phyloP scores from a whole-genome alignment of 805 yeast genomes.

The Saccharomycopsis sp. region DNA sequence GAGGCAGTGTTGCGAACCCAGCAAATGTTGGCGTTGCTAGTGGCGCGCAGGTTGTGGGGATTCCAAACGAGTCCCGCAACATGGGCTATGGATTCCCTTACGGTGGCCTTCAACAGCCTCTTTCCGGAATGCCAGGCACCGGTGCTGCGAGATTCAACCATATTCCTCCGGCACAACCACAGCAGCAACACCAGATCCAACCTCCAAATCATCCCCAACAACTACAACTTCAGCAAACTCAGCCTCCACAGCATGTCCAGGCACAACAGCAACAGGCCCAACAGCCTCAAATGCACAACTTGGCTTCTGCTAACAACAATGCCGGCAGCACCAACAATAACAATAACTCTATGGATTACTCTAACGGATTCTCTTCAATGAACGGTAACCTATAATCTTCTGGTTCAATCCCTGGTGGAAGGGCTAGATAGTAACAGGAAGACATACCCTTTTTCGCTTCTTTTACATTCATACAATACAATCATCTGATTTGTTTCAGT shows the following conservation, averaged over 20 bases:
- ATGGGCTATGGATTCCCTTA: neutral
- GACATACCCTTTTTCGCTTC: neutral
- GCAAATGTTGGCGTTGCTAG: neutral
- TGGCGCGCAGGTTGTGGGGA: neutral
- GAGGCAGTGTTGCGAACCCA: too few relatives aligned
- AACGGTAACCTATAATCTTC: neutral
- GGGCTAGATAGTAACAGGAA: neutral
- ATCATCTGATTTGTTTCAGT: neutral
- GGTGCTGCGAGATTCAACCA: neutral
- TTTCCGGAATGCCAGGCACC: neutral
- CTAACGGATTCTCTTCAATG: conserved; percentile 1
- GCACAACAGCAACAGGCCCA: neutral
- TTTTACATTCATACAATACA: neutral
- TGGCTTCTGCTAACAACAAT: neutral
- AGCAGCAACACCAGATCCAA: neutral
- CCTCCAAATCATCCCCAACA: neutral
- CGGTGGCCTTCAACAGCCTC: neutral
- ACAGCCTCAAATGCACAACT: neutral
- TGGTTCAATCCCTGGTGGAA: neutral
- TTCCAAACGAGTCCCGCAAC: neutral
- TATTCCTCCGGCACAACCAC: neutral
- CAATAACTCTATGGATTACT: neutral
- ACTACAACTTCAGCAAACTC: neutral
- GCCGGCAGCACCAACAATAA: neutral
- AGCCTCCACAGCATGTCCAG: neutral